Conservation (phyloP, 768 basidiomycete genomes). For the Leccinum rimulosum region DNA sequence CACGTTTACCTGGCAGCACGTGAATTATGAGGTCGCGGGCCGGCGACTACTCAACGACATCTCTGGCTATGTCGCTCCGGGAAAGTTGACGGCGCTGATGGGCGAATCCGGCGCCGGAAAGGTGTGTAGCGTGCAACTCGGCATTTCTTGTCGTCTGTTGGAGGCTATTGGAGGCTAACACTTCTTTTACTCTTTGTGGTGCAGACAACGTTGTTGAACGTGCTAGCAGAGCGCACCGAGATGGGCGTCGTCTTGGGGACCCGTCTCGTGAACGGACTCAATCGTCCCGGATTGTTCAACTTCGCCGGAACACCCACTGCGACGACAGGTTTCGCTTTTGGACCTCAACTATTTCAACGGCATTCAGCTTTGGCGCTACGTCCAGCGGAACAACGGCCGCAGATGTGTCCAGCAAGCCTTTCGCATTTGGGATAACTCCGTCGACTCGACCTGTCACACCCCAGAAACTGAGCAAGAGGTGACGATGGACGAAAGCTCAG, state of each 20-base stretch:
- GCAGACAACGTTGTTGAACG: conserved; percentile 51
- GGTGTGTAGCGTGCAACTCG: conserved; percentile 16
- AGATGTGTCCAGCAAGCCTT: too few relatives aligned
- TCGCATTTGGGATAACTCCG: too few relatives aligned
- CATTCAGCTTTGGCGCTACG: too few relatives aligned
- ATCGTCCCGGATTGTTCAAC: too few relatives aligned
- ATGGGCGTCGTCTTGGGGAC: conserved; percentile 41
- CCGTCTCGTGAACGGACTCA: conserved; percentile 43
- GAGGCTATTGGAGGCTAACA: not conserved
- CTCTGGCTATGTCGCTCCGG: conserved; percentile 78
- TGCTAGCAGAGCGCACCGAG: conserved; percentile 38
- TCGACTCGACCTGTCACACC: too few relatives aligned
- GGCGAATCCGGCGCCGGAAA: conserved; percentile 56
- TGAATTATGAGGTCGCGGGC: conserved; percentile 65
- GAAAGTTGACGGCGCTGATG: conserved; percentile 78
- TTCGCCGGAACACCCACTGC: too few relatives aligned
- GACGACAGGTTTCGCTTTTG: too few relatives aligned
- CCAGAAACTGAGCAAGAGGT: too few relatives aligned
- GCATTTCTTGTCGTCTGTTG: too few relatives aligned
- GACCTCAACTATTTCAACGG: too few relatives aligned
- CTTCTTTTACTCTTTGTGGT: not conserved
- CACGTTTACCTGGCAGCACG: conserved; percentile 61
- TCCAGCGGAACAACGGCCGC: too few relatives aligned
- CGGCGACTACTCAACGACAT: conserved; percentile 64
- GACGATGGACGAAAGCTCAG: too few relatives aligned